These are phyloP conservation scores for Trametes sp. DNA, from an alignment of 1,284 basidiomycete species.

Conservation along the genomic window DNA sequence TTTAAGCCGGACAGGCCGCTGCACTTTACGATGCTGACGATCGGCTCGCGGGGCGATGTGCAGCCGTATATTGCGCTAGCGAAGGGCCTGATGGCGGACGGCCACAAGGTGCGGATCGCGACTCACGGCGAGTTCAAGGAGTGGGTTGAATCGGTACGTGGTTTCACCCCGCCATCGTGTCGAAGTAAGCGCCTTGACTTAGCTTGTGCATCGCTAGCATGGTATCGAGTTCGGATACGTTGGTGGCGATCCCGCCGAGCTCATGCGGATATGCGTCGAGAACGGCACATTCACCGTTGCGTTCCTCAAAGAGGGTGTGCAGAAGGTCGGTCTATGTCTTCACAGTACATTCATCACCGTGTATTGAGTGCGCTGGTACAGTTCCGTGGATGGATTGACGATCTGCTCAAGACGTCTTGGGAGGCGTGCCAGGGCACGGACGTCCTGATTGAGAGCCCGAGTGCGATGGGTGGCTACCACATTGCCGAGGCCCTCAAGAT, in stretches of 20 bases:
- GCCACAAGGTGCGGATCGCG: conserved; percentile 86
- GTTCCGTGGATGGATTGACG: conserved; percentile 98
- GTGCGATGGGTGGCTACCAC: conserved; percentile 98
- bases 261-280: conserved; percentile 95
- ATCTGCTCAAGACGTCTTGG: conserved; percentile 93
- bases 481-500: conserved; percentile 94
- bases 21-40: conserved; percentile 92
- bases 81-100: conserved; percentile 91
- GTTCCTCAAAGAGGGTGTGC: conserved; percentile 90
- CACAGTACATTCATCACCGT: conserved; percentile 2
- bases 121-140: conserved; percentile 94
- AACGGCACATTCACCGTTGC: conserved; percentile 97
- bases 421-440: conserved; percentile 95
- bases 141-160: conserved; percentile 92
- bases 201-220: conserved; percentile 55
- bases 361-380: conserved; percentile 40
- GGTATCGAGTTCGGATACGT: conserved; percentile 94
- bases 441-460: conserved; percentile 93
- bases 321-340: conserved; percentile 64
- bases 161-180: not conserved
- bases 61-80: conserved; percentile 96
- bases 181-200: too few relatives aligned
- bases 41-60: conserved; percentile 93
- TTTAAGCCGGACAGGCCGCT: conserved; percentile 89
- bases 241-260: conserved; percentile 96